Evolutionary conservation across 768 basidiomycete genomes (phyloP).

Genomic region (Russula virescens): DNA sequence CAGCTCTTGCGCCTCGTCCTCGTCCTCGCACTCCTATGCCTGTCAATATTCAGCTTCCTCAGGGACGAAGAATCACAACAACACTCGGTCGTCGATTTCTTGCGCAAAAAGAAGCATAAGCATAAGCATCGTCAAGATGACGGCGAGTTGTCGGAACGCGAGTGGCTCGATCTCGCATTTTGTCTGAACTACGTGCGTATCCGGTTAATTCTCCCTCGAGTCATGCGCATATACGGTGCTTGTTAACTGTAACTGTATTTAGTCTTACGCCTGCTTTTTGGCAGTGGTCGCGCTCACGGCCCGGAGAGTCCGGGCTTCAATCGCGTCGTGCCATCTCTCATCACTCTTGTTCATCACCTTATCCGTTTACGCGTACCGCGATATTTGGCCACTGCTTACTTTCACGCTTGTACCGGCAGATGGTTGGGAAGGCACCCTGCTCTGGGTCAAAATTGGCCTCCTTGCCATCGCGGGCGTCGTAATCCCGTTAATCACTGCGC

Average conservation of each 20-base stretch:
- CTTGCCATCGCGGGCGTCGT: constrained; percentile 41
- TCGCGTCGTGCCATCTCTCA: constrained; percentile 42
- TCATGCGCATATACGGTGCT: too few species aligned
- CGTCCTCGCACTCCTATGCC: constrained; percentile 42
- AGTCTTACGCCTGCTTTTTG: constrained; percentile 24
- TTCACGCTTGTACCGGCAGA: constrained; percentile 49
- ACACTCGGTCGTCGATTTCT: too few species aligned
- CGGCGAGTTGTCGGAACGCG: constrained; percentile 5
- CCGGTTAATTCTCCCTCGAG: too few species aligned
- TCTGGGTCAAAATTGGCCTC: constrained; percentile 51
- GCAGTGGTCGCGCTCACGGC: constrained; percentile 22
- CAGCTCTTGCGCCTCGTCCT: constrained; percentile 43
- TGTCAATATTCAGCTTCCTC: constrained; percentile 43
- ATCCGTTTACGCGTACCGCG: constrained; percentile 49
- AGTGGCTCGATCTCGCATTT: constrained; percentile 23
- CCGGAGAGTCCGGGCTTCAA: neutral
- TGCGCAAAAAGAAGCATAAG: constrained; percentile 24
- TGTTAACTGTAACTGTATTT: too few species aligned
- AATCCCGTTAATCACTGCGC: constrained; percentile 51
- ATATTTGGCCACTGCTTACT: constrained; percentile 54
- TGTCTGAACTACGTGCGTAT: constrained; percentile 32
- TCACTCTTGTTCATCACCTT: constrained; percentile 44
- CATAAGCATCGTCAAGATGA: constrained; percentile 13
- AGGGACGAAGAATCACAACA: constrained; percentile 28
- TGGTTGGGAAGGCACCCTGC: constrained; percentile 38